Percentiles rank a stretch among this genome's conserved stretches.
phyloP scores from a whole-genome alignment of 768 basidiomycete species.

The Postia placenta region DNA sequence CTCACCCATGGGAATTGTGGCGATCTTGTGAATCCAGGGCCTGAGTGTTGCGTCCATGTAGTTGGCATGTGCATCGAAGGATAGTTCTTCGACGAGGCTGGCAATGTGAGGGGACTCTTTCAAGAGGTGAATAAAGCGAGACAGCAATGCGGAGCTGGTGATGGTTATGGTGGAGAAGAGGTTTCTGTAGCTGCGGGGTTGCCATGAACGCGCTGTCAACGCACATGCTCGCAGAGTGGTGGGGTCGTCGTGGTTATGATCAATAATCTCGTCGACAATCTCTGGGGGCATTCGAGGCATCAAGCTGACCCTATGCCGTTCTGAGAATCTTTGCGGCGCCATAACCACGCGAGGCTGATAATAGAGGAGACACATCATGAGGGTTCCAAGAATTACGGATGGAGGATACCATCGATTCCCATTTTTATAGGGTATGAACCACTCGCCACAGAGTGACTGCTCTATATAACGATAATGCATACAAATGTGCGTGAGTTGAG shows the following conservation, averaged over 20 bases:
- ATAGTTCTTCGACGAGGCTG: neutral
- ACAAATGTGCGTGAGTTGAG: too few species aligned
- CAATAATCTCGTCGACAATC: neutral
- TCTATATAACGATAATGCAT: neutral
- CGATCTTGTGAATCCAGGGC: neutral
- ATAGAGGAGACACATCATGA: neutral
- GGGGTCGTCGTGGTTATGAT: neutral
- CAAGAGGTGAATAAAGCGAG: neutral
- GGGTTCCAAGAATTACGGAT: neutral
- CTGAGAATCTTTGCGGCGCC: too few species aligned
- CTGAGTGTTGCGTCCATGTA: neutral
- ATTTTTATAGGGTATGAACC: neutral
- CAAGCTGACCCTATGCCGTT: too few species aligned
- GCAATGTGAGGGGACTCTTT: neutral
- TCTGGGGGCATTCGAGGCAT: neutral
- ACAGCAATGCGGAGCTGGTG: neutral
- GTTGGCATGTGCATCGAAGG: neutral
- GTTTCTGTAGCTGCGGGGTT: neutral
- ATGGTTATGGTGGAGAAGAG: neutral
- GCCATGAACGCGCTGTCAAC: neutral
- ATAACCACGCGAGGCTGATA: too few species aligned
- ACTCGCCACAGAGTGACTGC: neutral
- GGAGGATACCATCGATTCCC: neutral
- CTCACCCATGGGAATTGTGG: neutral
- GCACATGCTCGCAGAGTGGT: neutral